A percentile compares a stretch with the other conserved stretches of the same genome.
Evolutionary conservation across 2,329 filamentous ascomycete species (phyloP).

Genomic region (Dothistroma septosporum): DNA sequence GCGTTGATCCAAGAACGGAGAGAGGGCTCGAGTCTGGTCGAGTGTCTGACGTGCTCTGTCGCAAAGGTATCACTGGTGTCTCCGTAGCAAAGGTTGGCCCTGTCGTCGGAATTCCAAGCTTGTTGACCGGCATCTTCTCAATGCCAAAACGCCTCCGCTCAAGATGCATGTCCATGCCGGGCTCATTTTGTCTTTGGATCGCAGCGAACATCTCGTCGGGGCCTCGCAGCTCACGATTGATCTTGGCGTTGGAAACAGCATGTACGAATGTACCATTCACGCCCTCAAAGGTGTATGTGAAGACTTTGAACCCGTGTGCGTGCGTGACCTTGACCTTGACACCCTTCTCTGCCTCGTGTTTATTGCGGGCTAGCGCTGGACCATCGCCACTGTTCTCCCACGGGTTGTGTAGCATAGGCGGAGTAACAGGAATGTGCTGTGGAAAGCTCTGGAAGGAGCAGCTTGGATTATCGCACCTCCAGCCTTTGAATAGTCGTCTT

Average conservation of each 20-base stretch:
- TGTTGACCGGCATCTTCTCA: constrained; percentile 20
- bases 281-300: constrained; percentile 47
- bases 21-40: background rate
- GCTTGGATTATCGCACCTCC: constrained; percentile 53
- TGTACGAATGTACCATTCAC: constrained; percentile 48
- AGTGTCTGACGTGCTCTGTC: background rate
- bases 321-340: constrained; percentile 36
- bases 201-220: constrained; percentile 58
- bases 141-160: constrained; percentile 28
- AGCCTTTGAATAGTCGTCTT: constrained; percentile 58
- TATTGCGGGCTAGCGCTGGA: constrained; percentile 27
- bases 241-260: constrained; percentile 52
- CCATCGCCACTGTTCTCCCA: constrained; percentile 31
- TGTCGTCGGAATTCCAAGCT: constrained; percentile 1
- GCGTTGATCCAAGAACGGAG: background rate
- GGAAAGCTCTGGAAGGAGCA: constrained; percentile 45
- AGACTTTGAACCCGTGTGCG: constrained; percentile 41
- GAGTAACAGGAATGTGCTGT: constrained; percentile 25
- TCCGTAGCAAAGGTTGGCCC: background rate
- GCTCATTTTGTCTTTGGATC: constrained; percentile 35
- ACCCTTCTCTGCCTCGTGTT: constrained; percentile 28
- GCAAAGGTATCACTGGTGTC: background rate
- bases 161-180: constrained; percentile 36
- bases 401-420: constrained; percentile 24
- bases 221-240: constrained; percentile 52